These are phyloP conservation scores for Musa itinerans DNA, from an alignment of 176 grass and related monocot genomes.

Conservation along the genomic window DNA sequence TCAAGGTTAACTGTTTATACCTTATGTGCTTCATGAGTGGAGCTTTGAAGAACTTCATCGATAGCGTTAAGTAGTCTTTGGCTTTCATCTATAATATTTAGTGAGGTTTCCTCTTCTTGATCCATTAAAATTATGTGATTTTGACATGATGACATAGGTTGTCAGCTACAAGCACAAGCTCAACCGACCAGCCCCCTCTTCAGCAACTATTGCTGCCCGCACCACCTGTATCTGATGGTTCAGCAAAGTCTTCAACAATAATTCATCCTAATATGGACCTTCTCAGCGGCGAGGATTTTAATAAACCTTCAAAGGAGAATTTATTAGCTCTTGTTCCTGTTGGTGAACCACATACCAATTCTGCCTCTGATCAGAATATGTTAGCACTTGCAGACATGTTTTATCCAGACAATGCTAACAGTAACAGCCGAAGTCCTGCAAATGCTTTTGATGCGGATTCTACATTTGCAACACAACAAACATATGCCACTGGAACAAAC, in stretches of 20 bases:
- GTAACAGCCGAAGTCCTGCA: slow-evolving; percentile 26
- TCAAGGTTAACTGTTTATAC: background rate
- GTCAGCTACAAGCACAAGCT: slow-evolving; percentile 39
- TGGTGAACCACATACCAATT: slow-evolving; percentile 32
- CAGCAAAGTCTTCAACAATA: slow-evolving; percentile 29
- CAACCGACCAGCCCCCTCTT: slow-evolving; percentile 37
- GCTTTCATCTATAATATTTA: background rate
- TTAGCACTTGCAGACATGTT: slow-evolving; percentile 89
- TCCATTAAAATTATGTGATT: background rate
- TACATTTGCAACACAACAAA: slow-evolving; percentile 36
- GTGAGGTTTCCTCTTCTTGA: background rate
- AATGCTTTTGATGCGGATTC: slow-evolving; percentile 39
- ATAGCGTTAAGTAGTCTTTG: background rate
- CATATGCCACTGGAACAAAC: slow-evolving; percentile 20
- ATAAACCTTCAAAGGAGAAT: slow-evolving; percentile 61
- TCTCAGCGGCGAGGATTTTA: slow-evolving; percentile 71
- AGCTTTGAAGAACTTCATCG: background rate
- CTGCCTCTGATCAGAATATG: slow-evolving; percentile 59
- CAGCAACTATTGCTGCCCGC: slow-evolving; percentile 59
- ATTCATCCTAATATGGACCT: slow-evolving; percentile 57
- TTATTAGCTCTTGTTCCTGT: slow-evolving; percentile 58
- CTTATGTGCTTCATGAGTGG: background rate
- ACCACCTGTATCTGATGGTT: slow-evolving; percentile 33
- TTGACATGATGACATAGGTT: slow-evolving; percentile 18
- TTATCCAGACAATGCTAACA: slow-evolving; percentile 37